Base-by-base conservation (phyloP, 208 protist genomes). In the Porcisia hertigi region DNA sequence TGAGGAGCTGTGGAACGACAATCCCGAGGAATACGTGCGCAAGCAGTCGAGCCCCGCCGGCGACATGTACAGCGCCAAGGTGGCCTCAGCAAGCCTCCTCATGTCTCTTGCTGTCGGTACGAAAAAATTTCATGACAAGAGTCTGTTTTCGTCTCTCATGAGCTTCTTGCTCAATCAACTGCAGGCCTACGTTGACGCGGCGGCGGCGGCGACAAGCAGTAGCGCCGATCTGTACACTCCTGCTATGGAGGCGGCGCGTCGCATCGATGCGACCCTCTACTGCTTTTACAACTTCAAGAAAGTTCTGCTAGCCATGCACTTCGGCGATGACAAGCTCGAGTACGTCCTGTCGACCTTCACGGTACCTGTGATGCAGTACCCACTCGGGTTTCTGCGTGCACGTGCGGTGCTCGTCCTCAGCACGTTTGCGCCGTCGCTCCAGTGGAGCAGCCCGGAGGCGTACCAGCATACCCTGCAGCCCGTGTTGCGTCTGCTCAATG, bases 21-120 rank as follows among this genome's bases (percentile, higher is more conserved):
- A 99, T 82, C 95, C 95, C 39, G 86, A 94, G 63, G 96, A 99
- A 81, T 99, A 95, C 81, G 79, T 98, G 41, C 88, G 93, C 64
- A 89, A 88, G 82, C 93, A 97, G 81, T 90, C 86, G 60, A 95
- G 87, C 76, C 80, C 94, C 7, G 67, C 74, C 12, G 88, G 89
- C 25, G 91, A 97, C 76, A 75, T 98, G 14, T 98, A 88, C 76
- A 98, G 83, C 67, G 80, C 94, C 18, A 90, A 92, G 69, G 83
- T 95, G 1, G 87, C 92, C 6, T 89, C 92, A 5, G 81, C 84
- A 25, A 90, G 84, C 82, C 81, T 96, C 20, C 75, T 98, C 60
- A 74, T 97, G 20, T 79, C 88, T 43, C 71, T 98, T 8, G 84
- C 84, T 1, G 75, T 81, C 36, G 82, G 88, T 0, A 82, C 86